Evolutionary conservation across 2,329 filamentous ascomycete genomes (phyloP), one percentile per base, ranked within the genome.

Genomic region (Chaetomium globosum): DNA sequence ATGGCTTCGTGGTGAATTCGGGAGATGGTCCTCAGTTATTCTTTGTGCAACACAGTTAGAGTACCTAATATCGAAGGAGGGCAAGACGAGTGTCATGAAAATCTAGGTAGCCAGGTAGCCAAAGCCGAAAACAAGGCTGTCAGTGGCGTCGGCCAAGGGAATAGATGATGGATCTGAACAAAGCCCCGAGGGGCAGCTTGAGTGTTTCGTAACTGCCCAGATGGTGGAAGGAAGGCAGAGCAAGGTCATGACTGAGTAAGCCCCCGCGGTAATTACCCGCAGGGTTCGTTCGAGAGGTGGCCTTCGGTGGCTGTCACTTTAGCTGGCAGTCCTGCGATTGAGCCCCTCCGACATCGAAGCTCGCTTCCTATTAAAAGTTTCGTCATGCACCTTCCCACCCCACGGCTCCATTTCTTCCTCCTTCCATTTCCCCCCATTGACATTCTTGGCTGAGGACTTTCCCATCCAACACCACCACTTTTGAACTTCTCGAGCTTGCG

Each of bases 321-420:
- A 59, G 55, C 64, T 51, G 61, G 66, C 64, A 63, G 66, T 61
- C 65, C 62, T 56, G 53, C 62, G 43, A 68, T 64, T 65, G 63
- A 65, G 26, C 69, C 70, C 70, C 71, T 72, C 69, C 69, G 70
- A 70, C 67, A 55, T 70, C 68, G 65, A 69, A 65, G 68, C 61
- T 65, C 65, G 64, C 60, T 63, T 62, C 59, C 58, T 69, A 60
- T 68, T 67, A 69, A 72, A 72, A 72, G 65, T 73, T 73, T 73
- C 71, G 71, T 73, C 71, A 73, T 70, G 63, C 66, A 66, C 59
- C 56, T 57, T 52, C 58, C 68, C 61, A 59, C 61, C 60, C 60
- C 65, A 61, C 31, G 65, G 54, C 61, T 60, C 64, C 66, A 64
- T 65, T 67, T 69, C 64, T 67, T 63, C 64, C 63, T 65, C 64